Conservation (phyloP, 768 basidiomycete species). For the Boletus rubropictus region DNA sequence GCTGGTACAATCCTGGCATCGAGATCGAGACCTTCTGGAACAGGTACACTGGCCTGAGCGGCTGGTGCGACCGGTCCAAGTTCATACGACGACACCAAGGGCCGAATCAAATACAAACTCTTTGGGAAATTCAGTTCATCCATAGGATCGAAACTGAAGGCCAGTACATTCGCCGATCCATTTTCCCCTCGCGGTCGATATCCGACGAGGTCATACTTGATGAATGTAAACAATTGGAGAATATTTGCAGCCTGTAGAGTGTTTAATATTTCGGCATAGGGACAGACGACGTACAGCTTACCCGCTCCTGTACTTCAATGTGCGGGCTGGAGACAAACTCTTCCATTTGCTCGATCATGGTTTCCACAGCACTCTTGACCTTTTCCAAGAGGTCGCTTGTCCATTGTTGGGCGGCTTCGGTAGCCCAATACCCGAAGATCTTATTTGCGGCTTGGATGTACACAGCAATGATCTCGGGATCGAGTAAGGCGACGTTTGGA, state of each 20-base stretch:
- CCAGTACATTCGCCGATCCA: slow-evolving; percentile 34
- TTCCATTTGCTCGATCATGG: slow-evolving; percentile 51
- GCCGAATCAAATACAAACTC: slow-evolving; percentile 79
- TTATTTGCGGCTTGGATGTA: slow-evolving; percentile 83
- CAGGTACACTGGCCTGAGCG: slow-evolving; percentile 76
- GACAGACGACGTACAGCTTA: slow-evolving; percentile 32
- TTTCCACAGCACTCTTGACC: slow-evolving; percentile 58
- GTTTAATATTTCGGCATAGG: not conserved
- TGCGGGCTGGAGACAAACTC: slow-evolving; percentile 58
- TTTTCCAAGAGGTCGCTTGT: slow-evolving; percentile 62
- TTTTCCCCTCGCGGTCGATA: slow-evolving; percentile 41
- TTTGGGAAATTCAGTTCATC: slow-evolving; percentile 66
- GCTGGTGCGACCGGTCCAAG: slow-evolving; percentile 76
- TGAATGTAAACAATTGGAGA: slow-evolving; percentile 67
- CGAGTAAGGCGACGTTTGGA: slow-evolving; percentile 48
- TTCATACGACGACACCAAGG: slow-evolving; percentile 71
- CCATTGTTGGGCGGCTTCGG: slow-evolving; percentile 74
- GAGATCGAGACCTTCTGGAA: slow-evolving; percentile 83
- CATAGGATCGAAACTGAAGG: slow-evolving; percentile 36
- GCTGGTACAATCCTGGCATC: slow-evolving; percentile 81
- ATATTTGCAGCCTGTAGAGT: slow-evolving; percentile 69
- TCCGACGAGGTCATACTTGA: slow-evolving; percentile 62
- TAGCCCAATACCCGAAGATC: slow-evolving; percentile 81
- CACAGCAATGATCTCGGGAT: slow-evolving; percentile 63
- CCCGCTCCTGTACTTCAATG: slow-evolving; percentile 91